These are phyloP conservation scores for Isochrysis galbana DNA, from an alignment of 78 protist genomes.

Conservation along the genomic window DNA sequence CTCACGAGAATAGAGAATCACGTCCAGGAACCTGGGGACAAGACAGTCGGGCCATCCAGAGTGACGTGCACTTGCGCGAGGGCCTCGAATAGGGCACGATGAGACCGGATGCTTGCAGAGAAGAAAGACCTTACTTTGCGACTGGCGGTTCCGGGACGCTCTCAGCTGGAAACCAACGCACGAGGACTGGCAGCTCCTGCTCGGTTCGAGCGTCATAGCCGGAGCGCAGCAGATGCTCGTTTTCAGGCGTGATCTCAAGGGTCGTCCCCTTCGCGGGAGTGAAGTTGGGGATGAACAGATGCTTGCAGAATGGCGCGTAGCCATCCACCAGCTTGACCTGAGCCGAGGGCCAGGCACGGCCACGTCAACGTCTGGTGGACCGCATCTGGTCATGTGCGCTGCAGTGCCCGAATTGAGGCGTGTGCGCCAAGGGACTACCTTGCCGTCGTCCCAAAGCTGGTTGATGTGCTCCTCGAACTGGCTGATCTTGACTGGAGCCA, in stretches of 20 bases:
- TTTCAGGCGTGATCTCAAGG: slow-evolving; percentile 7
- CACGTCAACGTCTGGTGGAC: too few relatives aligned
- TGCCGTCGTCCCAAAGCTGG: too few relatives aligned
- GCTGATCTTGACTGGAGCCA: background rate
- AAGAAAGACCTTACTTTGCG: too few relatives aligned
- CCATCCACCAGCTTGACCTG: slow-evolving; percentile 55
- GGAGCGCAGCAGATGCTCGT: background rate
- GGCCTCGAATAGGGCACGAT: too few relatives aligned
- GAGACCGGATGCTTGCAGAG: too few relatives aligned
- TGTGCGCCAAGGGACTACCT: too few relatives aligned
- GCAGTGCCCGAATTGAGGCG: too few relatives aligned
- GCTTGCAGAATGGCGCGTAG: slow-evolving; percentile 61
- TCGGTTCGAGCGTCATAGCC: slow-evolving; percentile 29
- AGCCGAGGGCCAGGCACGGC: too few relatives aligned
- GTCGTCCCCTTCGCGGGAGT: background rate
- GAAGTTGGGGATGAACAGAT: background rate
- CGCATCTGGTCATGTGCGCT: too few relatives aligned
- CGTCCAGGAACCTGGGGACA: slow-evolving; percentile 1
- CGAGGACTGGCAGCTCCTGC: slow-evolving; percentile 37
- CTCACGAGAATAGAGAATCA: slow-evolving; percentile 47
- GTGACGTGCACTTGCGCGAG: too few relatives aligned
- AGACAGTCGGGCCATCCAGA: too few relatives aligned
- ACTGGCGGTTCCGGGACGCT: background rate
- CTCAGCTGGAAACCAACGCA: slow-evolving; percentile 32
- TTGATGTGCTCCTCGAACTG: too few relatives aligned